These are phyloP conservation scores for Beauveria scarabaeidicola DNA, from an alignment of 2,329 filamentous ascomycete genomes.

Conservation along the genomic window DNA sequence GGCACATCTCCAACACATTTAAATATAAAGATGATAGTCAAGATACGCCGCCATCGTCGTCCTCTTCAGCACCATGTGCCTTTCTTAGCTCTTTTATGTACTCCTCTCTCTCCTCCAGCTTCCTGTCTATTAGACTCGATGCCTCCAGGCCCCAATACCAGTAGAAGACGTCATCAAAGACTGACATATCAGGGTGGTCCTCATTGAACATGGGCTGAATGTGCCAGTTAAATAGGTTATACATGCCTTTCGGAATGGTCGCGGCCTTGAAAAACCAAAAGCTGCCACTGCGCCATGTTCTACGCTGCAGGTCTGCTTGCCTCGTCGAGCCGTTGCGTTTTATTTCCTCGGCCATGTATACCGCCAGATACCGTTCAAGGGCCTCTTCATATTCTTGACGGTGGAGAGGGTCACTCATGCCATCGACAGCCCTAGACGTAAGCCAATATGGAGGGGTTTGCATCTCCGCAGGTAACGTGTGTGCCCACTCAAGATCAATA, in stretches of 20 bases:
- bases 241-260: not conserved
- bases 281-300: not conserved
- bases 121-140: not conserved
- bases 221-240: not conserved
- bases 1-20: too few relatives aligned
- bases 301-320: not conserved
- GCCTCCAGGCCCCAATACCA: not conserved
- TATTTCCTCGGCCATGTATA: not conserved
- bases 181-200: not conserved
- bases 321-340: not conserved
- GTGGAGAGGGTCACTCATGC: not conserved
- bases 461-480: conserved; percentile 18
- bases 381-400: not conserved
- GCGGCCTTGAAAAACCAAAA: not conserved
- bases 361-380: not conserved
- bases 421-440: conserved; percentile 12
- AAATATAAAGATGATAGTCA: too few relatives aligned
- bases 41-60: not conserved
- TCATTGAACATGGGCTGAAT: not conserved
- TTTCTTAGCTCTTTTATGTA: not conserved
- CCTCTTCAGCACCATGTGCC: not conserved
- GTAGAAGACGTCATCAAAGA: not conserved
- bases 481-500: conserved; percentile 25
- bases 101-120: not conserved
- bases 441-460: conserved; percentile 22